phyloP scores from a whole-genome alignment of 768 basidiomycete species.

The Suillus subalutaceus region DNA sequence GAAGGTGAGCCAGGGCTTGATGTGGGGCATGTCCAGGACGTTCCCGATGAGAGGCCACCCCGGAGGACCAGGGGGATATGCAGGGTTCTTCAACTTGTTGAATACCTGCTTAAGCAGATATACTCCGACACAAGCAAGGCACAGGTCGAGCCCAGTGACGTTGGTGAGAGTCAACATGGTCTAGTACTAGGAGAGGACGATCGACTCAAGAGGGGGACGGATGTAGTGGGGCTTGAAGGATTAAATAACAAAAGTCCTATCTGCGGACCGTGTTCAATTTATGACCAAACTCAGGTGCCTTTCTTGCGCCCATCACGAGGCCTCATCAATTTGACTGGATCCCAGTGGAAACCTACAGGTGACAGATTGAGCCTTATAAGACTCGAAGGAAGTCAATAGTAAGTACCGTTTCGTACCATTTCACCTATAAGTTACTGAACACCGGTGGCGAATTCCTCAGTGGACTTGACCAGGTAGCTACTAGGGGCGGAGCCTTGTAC shows the following conservation, averaged over 20 bases:
- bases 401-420: too few species aligned
- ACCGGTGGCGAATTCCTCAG: too few species aligned
- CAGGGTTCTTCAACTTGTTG: slow-evolving; percentile 20
- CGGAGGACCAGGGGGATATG: slow-evolving; percentile 50
- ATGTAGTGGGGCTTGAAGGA: not conserved
- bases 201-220: not conserved
- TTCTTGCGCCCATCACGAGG: too few species aligned
- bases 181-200: not conserved
- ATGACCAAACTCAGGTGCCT: too few species aligned
- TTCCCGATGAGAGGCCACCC: slow-evolving; percentile 49
- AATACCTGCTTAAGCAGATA: slow-evolving; percentile 29
- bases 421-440: too few species aligned
- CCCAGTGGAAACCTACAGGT: too few species aligned
- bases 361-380: too few species aligned
- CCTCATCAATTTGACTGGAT: too few species aligned
- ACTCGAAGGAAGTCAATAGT: too few species aligned
- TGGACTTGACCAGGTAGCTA: too few species aligned
- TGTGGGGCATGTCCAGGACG: slow-evolving; percentile 50
- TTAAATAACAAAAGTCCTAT: not conserved
- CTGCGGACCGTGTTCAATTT: too few species aligned
- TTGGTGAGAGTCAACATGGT: slow-evolving; percentile 16
- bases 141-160: slow-evolving; percentile 35
- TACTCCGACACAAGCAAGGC: slow-evolving; percentile 32
- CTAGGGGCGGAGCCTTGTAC: too few species aligned
- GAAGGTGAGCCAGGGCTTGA: slow-evolving; percentile 49